Evolutionary conservation across 2,329 filamentous ascomycete genomes (phyloP).

Genomic region (Colletotrichum kahawae): DNA sequence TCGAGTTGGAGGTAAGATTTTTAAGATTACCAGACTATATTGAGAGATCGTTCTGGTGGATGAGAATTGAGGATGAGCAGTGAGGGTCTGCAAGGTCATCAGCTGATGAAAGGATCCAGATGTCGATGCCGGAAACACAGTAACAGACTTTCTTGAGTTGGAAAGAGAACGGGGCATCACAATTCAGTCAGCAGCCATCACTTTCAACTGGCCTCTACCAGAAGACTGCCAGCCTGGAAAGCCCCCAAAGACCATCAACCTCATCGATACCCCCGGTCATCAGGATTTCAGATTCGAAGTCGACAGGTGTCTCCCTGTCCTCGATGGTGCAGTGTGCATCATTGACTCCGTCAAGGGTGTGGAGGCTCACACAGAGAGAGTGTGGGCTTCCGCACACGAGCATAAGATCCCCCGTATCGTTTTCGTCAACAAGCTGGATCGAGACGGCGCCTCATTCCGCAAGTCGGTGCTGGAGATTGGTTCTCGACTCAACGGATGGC

Average conservation of each 20-base stretch:
- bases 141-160: slow-evolving; percentile 94
- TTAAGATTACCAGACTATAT: background rate
- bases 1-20: slow-evolving; percentile 71
- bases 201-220: slow-evolving; percentile 85
- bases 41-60: background rate
- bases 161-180: slow-evolving; percentile 94
- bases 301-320: slow-evolving; percentile 82
- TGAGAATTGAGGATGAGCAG: background rate
- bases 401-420: slow-evolving; percentile 84
- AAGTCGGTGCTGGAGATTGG: slow-evolving; percentile 87
- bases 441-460: slow-evolving; percentile 79
- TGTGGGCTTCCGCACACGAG: slow-evolving; percentile 88
- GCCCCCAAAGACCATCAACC: slow-evolving; percentile 74
- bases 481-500: slow-evolving; percentile 79
- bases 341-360: slow-evolving; percentile 92
- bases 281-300: slow-evolving; percentile 98
- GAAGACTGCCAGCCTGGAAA: slow-evolving; percentile 43
- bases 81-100: background rate
- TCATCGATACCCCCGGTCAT: slow-evolving; percentile 96
- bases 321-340: slow-evolving; percentile 92
- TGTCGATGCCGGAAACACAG: slow-evolving; percentile 94
- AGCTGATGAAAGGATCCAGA: slow-evolving; percentile 50
- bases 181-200: slow-evolving; percentile 96
- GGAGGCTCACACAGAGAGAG: slow-evolving; percentile 95
- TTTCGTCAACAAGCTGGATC: slow-evolving; percentile 81